These are phyloP conservation scores for Zea mays DNA, from an alignment of 176 grass and related monocot species.

Conservation along the genomic window Zm-B73-REFERENCE-NAM-5.0 NC_050096.1:212869001-212869500, in stretches of 20 bases:
- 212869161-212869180: background rate
- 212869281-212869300: background rate
- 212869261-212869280: background rate
- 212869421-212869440: background rate
- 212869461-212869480: background rate
- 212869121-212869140: slow-evolving; percentile 80
- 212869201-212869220: background rate
- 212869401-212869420: background rate
- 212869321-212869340: background rate
- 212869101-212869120: slow-evolving; percentile 57
- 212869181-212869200: background rate
- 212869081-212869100: slow-evolving; percentile 50
- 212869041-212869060: slow-evolving; percentile 57
- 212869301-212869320: slow-evolving; percentile 1
- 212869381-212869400: background rate
- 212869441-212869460: background rate
- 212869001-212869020: slow-evolving; percentile 54
- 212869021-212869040: slow-evolving; percentile 68
- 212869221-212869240: background rate
- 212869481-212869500: background rate
- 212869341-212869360: slow-evolving; percentile 4
- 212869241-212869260: slow-evolving; percentile 16
- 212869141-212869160: slow-evolving; percentile 75
- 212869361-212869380: background rate
- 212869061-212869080: slow-evolving; percentile 60